Evolutionary conservation across 2,329 filamentous ascomycete genomes (phyloP), one percentile per base, ranked within the genome.

Genomic region (Ascochyta clinopodiicola): DNA sequence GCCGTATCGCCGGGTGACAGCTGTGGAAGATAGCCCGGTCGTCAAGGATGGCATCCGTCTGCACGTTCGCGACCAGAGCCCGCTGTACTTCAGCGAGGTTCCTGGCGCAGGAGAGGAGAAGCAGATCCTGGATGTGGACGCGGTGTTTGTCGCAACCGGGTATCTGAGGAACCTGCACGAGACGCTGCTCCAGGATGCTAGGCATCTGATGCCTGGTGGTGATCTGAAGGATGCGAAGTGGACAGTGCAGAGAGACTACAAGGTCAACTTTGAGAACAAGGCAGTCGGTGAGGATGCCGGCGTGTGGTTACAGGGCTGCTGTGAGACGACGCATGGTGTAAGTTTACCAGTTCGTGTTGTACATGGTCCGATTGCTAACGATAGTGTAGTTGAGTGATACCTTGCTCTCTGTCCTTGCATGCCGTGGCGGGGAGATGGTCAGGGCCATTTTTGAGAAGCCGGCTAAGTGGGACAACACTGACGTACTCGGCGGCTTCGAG

Each of bases 221-320:
- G 74, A 79, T 31, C 61, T 69, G 9, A 57, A 68, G 27, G 74
- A 70, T 6, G 76, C 81, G 27, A 80, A 84, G 56, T 88, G 91
- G 78, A 81, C 82, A 15, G 90, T 96, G 1, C 81, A 82, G 29
- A 84, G 94, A 48, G 86, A 97, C 73, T 98, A 98, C 76, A 83
- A 83, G 46, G 85, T 97, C 44, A 79, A 87, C 55, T 92, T 96
- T 71, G 82, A 84, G 44, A 79, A 84, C 1, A 87, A 84, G 27
- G 82, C 84, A 43, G 88, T 98, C 31, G 83, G 86, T n/a, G 72
- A 82, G 0, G 86, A 88, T 39, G 89, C 91, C 13, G 93, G 93
- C 3, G 82, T 98, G 55, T 98, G 91, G 89, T 81, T 98, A 66
- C 95, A 98, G 75, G 94, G 94, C 29, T 97, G 93, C 79, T 96